phyloP scores from a whole-genome alignment of 176 grass and related monocot species.

The Bothriochloa decipiens region DNA sequence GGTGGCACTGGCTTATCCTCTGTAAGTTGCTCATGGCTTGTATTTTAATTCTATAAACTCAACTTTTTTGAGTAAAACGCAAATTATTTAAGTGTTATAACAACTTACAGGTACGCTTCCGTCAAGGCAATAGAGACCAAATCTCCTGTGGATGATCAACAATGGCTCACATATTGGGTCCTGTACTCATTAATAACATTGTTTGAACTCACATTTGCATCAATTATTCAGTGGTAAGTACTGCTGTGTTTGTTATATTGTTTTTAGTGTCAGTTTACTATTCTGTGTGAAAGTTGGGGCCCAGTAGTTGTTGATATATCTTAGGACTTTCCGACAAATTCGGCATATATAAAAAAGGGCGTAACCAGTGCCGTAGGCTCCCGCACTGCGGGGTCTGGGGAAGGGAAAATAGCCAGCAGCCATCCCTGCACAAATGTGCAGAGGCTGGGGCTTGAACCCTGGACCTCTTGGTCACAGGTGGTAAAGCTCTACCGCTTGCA shows the following conservation, averaged over 20 bases:
- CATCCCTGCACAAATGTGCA: too few species aligned
- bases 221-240: slow-evolving; percentile 62
- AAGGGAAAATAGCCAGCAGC: too few species aligned
- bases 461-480: too few species aligned
- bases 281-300: not conserved
- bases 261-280: not conserved
- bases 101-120: slow-evolving; percentile 65
- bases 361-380: too few species aligned
- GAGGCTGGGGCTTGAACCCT: too few species aligned
- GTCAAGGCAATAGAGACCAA: slow-evolving; percentile 71
- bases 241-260: not conserved
- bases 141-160: slow-evolving; percentile 70
- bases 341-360: not conserved
- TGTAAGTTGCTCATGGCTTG: slow-evolving; percentile 51
- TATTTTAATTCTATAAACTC: not conserved
- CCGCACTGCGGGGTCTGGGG: too few species aligned
- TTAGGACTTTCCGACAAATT: not conserved
- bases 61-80: not conserved
- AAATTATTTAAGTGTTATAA: not conserved
- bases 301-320: not conserved
- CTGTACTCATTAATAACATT: slow-evolving; percentile 71
- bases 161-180: slow-evolving; percentile 89
- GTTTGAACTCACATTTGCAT: slow-evolving; percentile 72
- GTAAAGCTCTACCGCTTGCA: too few species aligned
- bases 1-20: slow-evolving; percentile 69